These are phyloP conservation scores for Lasiodiplodia citricola DNA, from an alignment of 2,329 filamentous ascomycete species.

Conservation along the genomic window DNA sequence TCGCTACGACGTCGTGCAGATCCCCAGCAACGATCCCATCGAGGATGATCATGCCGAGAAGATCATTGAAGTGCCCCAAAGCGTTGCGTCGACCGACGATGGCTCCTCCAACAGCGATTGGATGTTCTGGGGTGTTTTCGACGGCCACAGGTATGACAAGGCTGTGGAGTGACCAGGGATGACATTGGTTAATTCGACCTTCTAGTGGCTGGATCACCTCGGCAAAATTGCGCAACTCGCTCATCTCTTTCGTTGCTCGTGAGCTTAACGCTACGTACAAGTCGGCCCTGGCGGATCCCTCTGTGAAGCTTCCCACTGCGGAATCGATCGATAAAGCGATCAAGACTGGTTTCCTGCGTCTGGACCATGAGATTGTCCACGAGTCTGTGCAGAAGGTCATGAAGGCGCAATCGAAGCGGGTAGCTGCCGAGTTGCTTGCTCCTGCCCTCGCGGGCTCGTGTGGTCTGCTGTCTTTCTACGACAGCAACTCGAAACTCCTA, in stretches of 20 bases:
- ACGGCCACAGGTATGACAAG: slow-evolving; percentile 78
- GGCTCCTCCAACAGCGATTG: slow-evolving; percentile 75
- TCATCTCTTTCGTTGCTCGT: slow-evolving; percentile 90
- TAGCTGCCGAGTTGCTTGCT: slow-evolving; percentile 87
- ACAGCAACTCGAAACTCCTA: slow-evolving; percentile 82
- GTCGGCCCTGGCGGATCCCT: slow-evolving; percentile 64
- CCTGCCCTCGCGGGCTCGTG: slow-evolving; percentile 97
- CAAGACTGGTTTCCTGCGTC: slow-evolving; percentile 84
- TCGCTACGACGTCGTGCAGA: slow-evolving; percentile 91
- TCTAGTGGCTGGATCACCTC: slow-evolving; percentile 94
- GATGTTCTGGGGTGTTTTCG: slow-evolving; percentile 99
- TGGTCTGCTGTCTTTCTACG: slow-evolving; percentile 94
- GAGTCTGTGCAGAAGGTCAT: slow-evolving; percentile 90
- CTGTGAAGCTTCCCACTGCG: slow-evolving; percentile 68
- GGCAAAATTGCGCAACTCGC: slow-evolving; percentile 87
- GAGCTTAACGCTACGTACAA: slow-evolving; percentile 94
- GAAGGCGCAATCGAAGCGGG: slow-evolving; percentile 85
- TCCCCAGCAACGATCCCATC: slow-evolving; percentile 96
- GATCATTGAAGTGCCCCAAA: slow-evolving; percentile 85
- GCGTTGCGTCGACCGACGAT: slow-evolving; percentile 60
- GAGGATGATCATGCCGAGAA: slow-evolving; percentile 99
- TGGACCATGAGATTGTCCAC: slow-evolving; percentile 94
- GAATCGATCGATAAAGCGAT: slow-evolving; percentile 89
- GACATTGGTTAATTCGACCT: slow-evolving; percentile 24
- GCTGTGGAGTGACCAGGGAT: slow-evolving; percentile 35